Percentiles rank a stretch among this genome's conserved stretches.
Conservation (phyloP, 768 basidiomycete species). For the Suillus clintonianus region DNA sequence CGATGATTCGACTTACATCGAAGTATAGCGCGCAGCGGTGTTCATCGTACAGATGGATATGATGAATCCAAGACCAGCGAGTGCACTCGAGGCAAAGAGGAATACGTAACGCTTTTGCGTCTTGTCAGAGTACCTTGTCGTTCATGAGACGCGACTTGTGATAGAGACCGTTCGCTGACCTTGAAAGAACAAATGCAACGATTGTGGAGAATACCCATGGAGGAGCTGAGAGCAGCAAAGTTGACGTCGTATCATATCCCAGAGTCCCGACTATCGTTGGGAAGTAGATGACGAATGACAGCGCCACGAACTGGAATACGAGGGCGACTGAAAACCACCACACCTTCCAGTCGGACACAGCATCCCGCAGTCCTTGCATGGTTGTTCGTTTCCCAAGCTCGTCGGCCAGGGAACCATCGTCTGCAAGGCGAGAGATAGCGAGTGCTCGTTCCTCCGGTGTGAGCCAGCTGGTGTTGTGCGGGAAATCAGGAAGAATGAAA, state of each 20-base stretch:
- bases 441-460: constrained; percentile 30
- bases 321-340: constrained; percentile 35
- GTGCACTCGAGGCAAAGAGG: constrained; percentile 51
- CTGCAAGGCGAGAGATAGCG: constrained; percentile 31
- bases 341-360: constrained; percentile 43
- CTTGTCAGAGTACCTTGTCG: constrained; percentile 63
- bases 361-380: constrained; percentile 36
- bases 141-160: neutral
- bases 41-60: constrained; percentile 66
- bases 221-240: constrained; percentile 42
- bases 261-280: constrained; percentile 34
- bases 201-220: constrained; percentile 37
- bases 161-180: neutral
- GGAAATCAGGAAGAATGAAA: constrained; percentile 42
- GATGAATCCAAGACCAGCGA: constrained; percentile 65
- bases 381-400: constrained; percentile 20
- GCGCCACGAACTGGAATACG: constrained; percentile 13
- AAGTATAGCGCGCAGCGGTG: constrained; percentile 58
- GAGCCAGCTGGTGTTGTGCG: constrained; percentile 32
- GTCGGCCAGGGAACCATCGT: constrained; percentile 24
- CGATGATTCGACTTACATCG: constrained; percentile 42
- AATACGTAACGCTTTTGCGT: constrained; percentile 69
- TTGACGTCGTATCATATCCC: constrained; percentile 36
- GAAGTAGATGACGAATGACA: constrained; percentile 26
- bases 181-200: constrained; percentile 27